Evolutionary conservation across 179 eudicot species (phyloP).

Genomic region (Heliamphora pulchella): DNA sequence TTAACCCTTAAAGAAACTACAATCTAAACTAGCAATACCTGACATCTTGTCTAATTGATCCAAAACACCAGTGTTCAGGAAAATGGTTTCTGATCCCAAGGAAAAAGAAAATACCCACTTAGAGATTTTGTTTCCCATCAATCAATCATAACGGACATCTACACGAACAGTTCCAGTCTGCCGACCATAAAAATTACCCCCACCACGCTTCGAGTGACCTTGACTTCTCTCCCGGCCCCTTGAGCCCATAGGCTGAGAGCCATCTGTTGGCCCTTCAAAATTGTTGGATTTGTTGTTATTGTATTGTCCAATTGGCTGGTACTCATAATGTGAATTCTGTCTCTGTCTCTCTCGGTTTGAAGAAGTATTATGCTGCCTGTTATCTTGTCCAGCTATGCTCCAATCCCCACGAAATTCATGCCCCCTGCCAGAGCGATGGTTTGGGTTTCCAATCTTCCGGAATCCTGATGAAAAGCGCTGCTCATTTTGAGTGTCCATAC

Average conservation of each 20-base stretch:
- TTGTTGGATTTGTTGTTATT: constrained; percentile 37
- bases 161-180: constrained; percentile 33
- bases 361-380: constrained; percentile 37
- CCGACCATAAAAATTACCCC: constrained; percentile 53
- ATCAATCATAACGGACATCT: constrained; percentile 30
- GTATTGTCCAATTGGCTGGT: constrained; percentile 69
- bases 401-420: constrained; percentile 57
- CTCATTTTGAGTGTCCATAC: constrained; percentile 31
- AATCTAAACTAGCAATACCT: constrained; percentile 6
- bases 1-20: background rate
- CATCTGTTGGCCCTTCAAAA: constrained; percentile 37
- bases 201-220: constrained; percentile 53
- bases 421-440: constrained; percentile 38
- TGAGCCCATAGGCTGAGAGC: constrained; percentile 30
- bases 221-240: constrained; percentile 59
- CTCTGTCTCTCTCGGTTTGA: constrained; percentile 53
- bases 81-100: background rate
- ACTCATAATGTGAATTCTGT: constrained; percentile 60
- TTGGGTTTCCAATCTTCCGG: constrained; percentile 38
- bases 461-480: constrained; percentile 44
- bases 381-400: constrained; percentile 38
- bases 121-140: constrained; percentile 17
- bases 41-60: background rate
- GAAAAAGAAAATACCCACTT: background rate
- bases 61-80: constrained; percentile 8